Base-by-base conservation (phyloP, 345 rosid genomes). In the Salix suchowensis region DNA sequence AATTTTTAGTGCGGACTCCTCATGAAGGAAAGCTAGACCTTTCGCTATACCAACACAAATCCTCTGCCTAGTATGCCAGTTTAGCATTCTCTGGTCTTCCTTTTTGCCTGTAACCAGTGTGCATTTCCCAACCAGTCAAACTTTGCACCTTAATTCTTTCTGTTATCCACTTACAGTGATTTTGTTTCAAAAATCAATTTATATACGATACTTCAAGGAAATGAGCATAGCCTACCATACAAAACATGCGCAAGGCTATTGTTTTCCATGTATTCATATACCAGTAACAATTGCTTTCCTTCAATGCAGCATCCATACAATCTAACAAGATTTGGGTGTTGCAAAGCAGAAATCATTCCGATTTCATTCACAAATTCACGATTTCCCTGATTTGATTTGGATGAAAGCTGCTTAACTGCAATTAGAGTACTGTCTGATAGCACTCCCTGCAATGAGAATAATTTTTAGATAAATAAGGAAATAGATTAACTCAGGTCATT, bases 321-420 rank as follows among this genome's bases (percentile, higher is more conserved):
- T n/a, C 84, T 87, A 55, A 88, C 89, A 55, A 89, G 87, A 83
- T 88, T 85, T 5, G 88, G 87, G 77, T 89, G 91, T 70, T 87
- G 87, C 24, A 89, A 75, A 79, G 88, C 88, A 2, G 93, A 88
- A 55, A 89, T 85, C 91, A 87, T 87, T 69, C 79, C 90, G n/a
- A 88, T 89, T 85, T 89, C 90, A 23, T 85, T 89, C 28, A 88
- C 73, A 26, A 88, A 89, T 74, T 89, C 89, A 6, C 88, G 81
- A 44, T 89, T 89, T 67, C 91, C 92, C 78, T 89, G 92, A 50
- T 75, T 89, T 34, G 91, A 88, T 82, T 78, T 82, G 1, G 89
- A 39, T 0, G 92, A 82, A 61, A 89, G 86, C 32, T 79, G 81
- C 70, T 89, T 89, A 60, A 88, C 91, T 1, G 91, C 91, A 19